Conservation (phyloP, 2,329 filamentous ascomycete species). For the Claviceps sp. region DNA sequence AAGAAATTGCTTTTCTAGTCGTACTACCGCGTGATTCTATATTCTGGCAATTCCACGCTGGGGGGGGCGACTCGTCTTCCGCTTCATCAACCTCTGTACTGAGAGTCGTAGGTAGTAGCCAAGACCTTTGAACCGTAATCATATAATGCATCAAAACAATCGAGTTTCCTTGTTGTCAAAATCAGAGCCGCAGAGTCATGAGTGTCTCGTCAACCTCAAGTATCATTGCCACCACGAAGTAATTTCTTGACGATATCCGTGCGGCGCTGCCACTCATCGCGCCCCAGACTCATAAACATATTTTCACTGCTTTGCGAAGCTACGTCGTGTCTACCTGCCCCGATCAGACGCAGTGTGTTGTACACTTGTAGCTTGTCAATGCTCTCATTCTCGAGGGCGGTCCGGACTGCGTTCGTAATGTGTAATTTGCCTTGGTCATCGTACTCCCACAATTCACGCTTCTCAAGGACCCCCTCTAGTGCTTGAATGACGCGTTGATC, state of each 20-base stretch:
- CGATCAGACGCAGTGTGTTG: constrained; percentile 17
- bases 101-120: too few species aligned
- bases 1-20: too few species aligned
- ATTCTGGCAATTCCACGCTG: too few species aligned
- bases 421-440: not conserved
- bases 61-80: too few species aligned
- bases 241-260: constrained; percentile 12
- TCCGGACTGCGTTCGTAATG: constrained; percentile 9
- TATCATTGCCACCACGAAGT: not conserved
- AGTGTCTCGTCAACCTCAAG: not conserved
- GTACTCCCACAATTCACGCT: constrained; percentile 5
- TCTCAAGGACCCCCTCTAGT: constrained; percentile 13
- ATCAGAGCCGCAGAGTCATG: too few species aligned
- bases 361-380: constrained; percentile 13
- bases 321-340: constrained; percentile 17
- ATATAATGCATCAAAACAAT: too few species aligned
- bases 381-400: constrained; percentile 6
- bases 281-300: constrained; percentile 21
- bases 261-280: constrained; percentile 21
- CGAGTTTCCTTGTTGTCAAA: not conserved
- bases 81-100: too few species aligned
- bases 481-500: constrained; percentile 12
- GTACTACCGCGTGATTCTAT: too few species aligned
- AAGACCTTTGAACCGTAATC: too few species aligned
- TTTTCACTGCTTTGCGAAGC: constrained; percentile 15